Base-by-base conservation (phyloP, 2,329 filamentous ascomycete species). In the Alternaria postmessia region DNA sequence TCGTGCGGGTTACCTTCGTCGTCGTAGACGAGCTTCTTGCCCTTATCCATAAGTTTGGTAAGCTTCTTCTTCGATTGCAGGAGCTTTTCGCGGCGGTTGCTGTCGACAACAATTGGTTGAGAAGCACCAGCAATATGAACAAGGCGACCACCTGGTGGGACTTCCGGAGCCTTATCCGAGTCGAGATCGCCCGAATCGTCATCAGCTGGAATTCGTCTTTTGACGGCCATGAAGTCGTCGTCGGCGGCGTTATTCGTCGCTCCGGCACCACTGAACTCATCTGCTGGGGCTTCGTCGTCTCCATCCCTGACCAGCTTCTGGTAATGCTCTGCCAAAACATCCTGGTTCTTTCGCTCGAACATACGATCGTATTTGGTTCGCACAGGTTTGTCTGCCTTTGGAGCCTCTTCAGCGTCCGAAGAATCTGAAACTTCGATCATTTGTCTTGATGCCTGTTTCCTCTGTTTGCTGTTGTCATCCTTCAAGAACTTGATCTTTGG, bases 361-460 rank as follows among this genome's bases (percentile, higher is more conserved):
- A 99, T 98, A 69, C 93, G 90, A 79, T 99, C 93, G 77, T 96
- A 96, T 79, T 97, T 98, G 32, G 96, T 99, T 63, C 93, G 88
- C 18, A 97, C 92, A 80, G 89, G 88, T 76, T 87, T 88, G 62
- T 83, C 80, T 66, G 83, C 76, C 71, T 85, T 84, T 34, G 76
- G 71, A 39, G 77, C 82, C 26, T 72, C 75, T 16, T 84, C 85
- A 26, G 84, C 83, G n/a, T 87, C 84, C 4, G 88, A 89, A 14
- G 86, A 89, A 77, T 91, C 77, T 77, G 91, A 75, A 12, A 75
- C 69, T 20, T 82, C 81, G 47, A 92, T 79, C 51, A 85, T 83
- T 41, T 86, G 87, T 59, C 93, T 86, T 8, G 93, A 88, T 1
- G 91, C 91, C 71, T 97, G 97, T 84, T 98, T 98, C 74, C 90